Conservation (phyloP, 2,329 filamentous ascomycete species). For the Herpotrichia juniperi region DNA sequence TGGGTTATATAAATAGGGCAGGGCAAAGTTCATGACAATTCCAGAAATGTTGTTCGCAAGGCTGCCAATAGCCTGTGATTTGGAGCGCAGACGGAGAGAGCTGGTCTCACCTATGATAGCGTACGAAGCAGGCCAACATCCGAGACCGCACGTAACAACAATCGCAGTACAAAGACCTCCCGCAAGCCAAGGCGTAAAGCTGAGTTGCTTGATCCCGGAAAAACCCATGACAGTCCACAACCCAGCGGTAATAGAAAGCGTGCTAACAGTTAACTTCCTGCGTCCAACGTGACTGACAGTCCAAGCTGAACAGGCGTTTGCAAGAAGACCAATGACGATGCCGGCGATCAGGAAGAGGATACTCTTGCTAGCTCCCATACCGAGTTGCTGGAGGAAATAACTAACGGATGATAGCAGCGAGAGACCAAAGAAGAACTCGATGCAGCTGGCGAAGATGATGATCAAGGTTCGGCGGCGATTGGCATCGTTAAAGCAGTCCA, state of each 20-base stretch:
- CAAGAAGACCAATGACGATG: constrained; percentile 14
- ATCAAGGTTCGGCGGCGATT: constrained; percentile 25
- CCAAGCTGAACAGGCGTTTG: constrained; percentile 18
- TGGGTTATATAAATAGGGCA: constrained; percentile 11
- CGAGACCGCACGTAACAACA: constrained; percentile 18
- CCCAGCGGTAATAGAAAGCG: constrained; percentile 12
- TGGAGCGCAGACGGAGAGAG: constrained; percentile 40
- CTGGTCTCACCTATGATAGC: constrained; percentile 17
- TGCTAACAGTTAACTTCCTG: constrained; percentile 11
- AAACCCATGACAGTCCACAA: constrained; percentile 22
- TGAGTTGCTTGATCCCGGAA: constrained; percentile 17
- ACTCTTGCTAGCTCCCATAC: constrained; percentile 14
- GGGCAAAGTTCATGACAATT: constrained; percentile 15
- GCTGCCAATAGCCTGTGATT: constrained; percentile 44
- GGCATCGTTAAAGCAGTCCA: constrained; percentile 24
- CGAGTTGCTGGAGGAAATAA: constrained; percentile 37
- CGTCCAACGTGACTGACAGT: constrained; percentile 19
- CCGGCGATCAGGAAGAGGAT: constrained; percentile 20
- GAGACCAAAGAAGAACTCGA: constrained; percentile 56
- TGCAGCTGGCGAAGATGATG: constrained; percentile 48
- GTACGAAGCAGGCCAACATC: constrained; percentile 22
- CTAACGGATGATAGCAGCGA: constrained; percentile 51
- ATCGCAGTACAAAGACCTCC: constrained; percentile 12
- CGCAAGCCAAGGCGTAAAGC: constrained; percentile 16
- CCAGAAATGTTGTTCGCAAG: constrained; percentile 18